phyloP scores from a whole-genome alignment of 2,329 filamentous ascomycete genomes.

The Fusarium sp. region DNA sequence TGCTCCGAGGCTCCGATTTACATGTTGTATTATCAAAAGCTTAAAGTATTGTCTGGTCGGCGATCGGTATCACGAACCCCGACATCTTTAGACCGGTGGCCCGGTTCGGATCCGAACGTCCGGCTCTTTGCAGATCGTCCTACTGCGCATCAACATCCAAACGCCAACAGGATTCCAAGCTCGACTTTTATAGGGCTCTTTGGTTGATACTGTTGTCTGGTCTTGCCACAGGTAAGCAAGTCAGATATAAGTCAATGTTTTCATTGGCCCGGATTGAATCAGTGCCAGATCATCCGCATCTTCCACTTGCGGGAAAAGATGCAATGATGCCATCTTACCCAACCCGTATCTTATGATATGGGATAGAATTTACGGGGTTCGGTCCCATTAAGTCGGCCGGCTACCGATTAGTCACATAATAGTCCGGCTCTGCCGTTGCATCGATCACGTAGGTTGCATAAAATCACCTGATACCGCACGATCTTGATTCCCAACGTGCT shows the following conservation, averaged over 20 bases:
- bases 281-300: background rate
- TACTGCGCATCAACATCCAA: background rate
- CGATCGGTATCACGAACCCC: constrained; percentile 6
- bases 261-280: background rate
- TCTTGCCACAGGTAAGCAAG: background rate
- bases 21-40: background rate
- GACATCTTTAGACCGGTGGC: constrained; percentile 4
- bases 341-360: background rate
- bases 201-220: background rate
- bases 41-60: background rate
- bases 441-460: constrained; percentile 21
- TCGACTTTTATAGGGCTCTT: background rate
- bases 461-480: constrained; percentile 21
- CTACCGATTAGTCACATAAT: constrained; percentile 9
- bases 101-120: constrained; percentile 27
- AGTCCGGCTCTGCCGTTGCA: background rate
- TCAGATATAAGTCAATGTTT: background rate
- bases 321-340: background rate
- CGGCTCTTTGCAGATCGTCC: background rate
- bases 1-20: background rate
- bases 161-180: background rate
- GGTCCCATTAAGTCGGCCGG: constrained; percentile 9
- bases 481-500: constrained; percentile 2
- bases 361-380: constrained; percentile 21
- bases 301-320: constrained; percentile 4